These are phyloP conservation scores for Cyclaneusma minus DNA, from an alignment of 2,329 filamentous ascomycete genomes.

Conservation along the genomic window DNA sequence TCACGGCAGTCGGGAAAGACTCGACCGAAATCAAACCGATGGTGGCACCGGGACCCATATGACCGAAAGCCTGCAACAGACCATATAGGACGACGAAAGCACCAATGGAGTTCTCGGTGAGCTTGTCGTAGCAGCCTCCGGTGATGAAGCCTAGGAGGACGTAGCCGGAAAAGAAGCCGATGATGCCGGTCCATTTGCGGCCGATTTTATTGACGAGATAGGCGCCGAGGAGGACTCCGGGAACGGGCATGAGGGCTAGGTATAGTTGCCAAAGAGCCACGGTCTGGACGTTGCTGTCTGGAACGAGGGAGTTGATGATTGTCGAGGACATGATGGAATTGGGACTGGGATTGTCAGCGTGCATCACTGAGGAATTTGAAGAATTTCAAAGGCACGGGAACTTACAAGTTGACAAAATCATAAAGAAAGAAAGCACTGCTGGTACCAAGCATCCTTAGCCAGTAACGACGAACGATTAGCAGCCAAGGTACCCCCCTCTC, in stretches of 20 bases:
- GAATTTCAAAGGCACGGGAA: too few relatives aligned
- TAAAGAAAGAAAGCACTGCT: constrained; percentile 21
- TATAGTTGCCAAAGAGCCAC: constrained; percentile 21
- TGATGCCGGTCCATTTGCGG: constrained; percentile 16
- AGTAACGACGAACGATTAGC: constrained; percentile 15
- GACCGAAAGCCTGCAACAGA: constrained; percentile 17
- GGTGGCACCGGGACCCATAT: constrained; percentile 20
- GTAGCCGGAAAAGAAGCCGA: constrained; percentile 15
- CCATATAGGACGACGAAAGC: constrained; percentile 21
- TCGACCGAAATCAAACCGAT: constrained; percentile 19
- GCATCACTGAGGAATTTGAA: too few relatives aligned
- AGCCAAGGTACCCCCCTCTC: constrained; percentile 14
- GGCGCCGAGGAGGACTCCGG: constrained; percentile 19
- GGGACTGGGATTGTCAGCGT: too few relatives aligned
- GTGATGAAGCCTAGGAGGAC: constrained; percentile 16
- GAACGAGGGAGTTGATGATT: constrained; percentile 19
- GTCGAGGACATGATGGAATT: constrained; percentile 21
- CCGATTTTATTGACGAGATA: constrained; percentile 20
- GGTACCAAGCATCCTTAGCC: constrained; percentile 16
- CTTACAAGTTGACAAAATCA: constrained; percentile 23
- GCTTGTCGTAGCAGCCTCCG: constrained; percentile 13
- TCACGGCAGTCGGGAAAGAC: constrained; percentile 18
- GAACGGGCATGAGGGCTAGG: constrained; percentile 18
- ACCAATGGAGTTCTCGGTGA: constrained; percentile 15
- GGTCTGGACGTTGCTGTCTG: constrained; percentile 17